Conservation (phyloP, 2,329 filamentous ascomycete species). For the Ceratocystis colombiana region DNA sequence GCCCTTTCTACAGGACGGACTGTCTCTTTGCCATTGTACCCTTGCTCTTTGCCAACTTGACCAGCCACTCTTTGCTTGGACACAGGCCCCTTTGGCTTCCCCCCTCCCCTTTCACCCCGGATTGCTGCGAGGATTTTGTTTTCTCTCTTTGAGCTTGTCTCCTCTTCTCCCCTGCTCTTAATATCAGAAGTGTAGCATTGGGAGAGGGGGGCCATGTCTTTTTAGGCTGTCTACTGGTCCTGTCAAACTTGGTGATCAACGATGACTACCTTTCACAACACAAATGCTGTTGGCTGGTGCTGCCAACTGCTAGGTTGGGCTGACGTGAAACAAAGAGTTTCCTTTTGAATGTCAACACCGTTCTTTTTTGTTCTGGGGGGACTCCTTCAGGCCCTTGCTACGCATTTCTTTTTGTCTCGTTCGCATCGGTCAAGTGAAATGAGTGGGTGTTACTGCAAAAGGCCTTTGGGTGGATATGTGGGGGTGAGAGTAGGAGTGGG, state of each 20-base stretch:
- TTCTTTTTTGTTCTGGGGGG: too few relatives aligned
- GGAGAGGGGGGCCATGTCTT: background rate
- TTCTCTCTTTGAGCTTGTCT: constrained; percentile 3
- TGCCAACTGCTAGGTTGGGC: background rate
- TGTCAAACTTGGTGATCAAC: constrained; percentile 13
- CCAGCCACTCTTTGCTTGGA: background rate
- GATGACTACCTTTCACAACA: background rate
- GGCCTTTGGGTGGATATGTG: background rate
- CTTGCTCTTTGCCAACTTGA: background rate
- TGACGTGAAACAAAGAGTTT: background rate
- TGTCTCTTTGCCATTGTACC: background rate
- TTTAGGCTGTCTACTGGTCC: constrained; percentile 3
- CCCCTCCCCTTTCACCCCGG: background rate
- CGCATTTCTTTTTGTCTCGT: too few relatives aligned
- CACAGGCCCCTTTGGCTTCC: background rate
- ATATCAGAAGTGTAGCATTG: constrained; percentile 9
- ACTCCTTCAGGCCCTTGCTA: too few relatives aligned
- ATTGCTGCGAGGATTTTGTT: constrained; percentile 1
- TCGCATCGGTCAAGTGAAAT: background rate
- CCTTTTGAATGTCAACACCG: background rate
- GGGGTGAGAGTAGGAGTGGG: too few relatives aligned
- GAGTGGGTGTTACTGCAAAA: background rate
- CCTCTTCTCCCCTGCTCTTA: constrained; percentile 5
- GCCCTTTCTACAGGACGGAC: background rate
- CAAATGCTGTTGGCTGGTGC: background rate